Base-by-base conservation (phyloP, 1,284 basidiomycete species). In the Singerocomus inundabilis region DNA sequence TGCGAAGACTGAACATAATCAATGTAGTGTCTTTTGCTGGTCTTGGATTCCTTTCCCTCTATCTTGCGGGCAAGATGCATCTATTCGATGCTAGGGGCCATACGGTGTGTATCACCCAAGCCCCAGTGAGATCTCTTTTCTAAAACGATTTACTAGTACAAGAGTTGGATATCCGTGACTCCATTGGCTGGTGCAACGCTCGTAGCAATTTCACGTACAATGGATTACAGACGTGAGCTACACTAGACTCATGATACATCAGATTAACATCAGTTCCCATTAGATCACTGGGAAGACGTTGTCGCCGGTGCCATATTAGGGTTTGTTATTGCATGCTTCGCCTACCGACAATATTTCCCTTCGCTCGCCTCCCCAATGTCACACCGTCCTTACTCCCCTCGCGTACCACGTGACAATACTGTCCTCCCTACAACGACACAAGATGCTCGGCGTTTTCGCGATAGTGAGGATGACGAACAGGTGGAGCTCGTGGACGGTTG, bases 241-340 rank as follows among this genome's bases (percentile, higher is more conserved):
- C 26, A 53, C 38, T 28, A 11, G 34, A 26, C 25, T 18, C n/a
- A 31, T 42, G 37, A 32, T 32, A 15, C 31, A 12, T 12, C 43
- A 15, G 24, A 40, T 42, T 42, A 25, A 61, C 9, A 13, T 15
- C 42, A 44, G 37, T 32, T 24, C 26, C 36, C 33, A 48, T 31
- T 56, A 91, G 88, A 93, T 67, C 89, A 93, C 66, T 93, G 91
- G 88, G 83, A 91, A 36, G 92, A 98, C 61, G 87, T 97, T 36
- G 68, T 93, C 6, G 80, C 91, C 3, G 94, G 95, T 16, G 82
- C 84, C 4, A 47, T 86, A 30, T 74, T 97, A 11, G 95, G 94
- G 12, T 72, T 88, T 13, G 64, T 77, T 37, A 72, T 92, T 48
- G 76, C 91, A 7, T 91, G 84, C 71, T 87, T 93, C 60, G 71